These are phyloP conservation scores for Arctium lappa DNA, from an alignment of 129 eudicot genomes.

Conservation along the genomic window DNA sequence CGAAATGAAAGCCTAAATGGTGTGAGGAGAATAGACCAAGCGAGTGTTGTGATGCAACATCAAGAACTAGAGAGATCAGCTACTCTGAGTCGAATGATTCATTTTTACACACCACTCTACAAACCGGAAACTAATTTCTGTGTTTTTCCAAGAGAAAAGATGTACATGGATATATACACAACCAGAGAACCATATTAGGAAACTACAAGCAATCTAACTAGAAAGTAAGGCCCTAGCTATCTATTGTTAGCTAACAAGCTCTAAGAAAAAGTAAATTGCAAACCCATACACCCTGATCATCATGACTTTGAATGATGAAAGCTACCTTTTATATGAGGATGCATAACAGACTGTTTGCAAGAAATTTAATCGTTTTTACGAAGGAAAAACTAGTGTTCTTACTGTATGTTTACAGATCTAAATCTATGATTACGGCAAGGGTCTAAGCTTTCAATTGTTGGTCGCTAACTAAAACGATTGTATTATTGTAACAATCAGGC, in stretches of 20 bases:
- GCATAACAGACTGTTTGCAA: background rate
- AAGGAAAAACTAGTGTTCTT: background rate
- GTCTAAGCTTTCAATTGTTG: background rate
- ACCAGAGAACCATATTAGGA: too few species aligned
- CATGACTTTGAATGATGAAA: background rate
- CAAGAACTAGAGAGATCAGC: background rate
- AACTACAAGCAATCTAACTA: too few species aligned
- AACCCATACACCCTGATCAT: too few species aligned
- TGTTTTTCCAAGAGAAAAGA: too few species aligned
- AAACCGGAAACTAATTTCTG: too few species aligned
- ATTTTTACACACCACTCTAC: background rate
- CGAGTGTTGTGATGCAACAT: background rate
- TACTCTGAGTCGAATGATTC: background rate
- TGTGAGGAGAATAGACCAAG: background rate
- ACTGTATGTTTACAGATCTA: too few species aligned
- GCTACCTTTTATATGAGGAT: background rate
- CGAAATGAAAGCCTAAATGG: background rate
- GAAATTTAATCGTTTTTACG: background rate
- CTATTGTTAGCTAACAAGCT: too few species aligned
- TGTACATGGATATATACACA: too few species aligned
- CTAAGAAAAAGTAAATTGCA: too few species aligned
- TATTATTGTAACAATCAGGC: background rate
- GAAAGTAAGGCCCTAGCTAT: too few species aligned
- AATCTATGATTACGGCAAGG: background rate
- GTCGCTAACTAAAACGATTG: background rate